phyloP scores from a whole-genome alignment of 208 protist genomes.

The Kentomonas sorsogonicus region DNA sequence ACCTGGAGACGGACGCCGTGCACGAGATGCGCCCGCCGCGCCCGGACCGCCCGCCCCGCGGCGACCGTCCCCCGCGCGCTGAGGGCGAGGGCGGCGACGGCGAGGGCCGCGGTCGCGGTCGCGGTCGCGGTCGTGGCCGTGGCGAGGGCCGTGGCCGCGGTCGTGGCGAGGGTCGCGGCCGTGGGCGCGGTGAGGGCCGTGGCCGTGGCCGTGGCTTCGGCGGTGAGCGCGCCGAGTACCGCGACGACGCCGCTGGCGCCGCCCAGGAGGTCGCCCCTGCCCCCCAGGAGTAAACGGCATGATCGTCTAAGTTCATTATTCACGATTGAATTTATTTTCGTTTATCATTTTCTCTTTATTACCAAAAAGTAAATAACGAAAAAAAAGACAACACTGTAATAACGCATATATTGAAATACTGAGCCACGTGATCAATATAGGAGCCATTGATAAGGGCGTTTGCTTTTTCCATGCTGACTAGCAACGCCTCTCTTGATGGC shows the following conservation, averaged over 20 bases:
- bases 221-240: constrained; percentile 75
- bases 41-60: constrained; percentile 33
- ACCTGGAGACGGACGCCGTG: constrained; percentile 61
- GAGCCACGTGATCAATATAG: too few species aligned
- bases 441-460: too few species aligned
- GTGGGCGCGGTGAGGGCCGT: constrained; percentile 42
- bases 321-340: background rate
- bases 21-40: constrained; percentile 52
- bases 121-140: constrained; percentile 40
- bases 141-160: constrained; percentile 53
- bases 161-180: constrained; percentile 62
- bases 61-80: constrained; percentile 29
- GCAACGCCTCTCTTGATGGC: too few species aligned
- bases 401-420: too few species aligned
- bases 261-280: constrained; percentile 32
- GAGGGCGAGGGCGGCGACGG: constrained; percentile 45
- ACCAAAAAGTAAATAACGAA: background rate
- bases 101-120: constrained; percentile 32
- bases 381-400: constrained; percentile 12
- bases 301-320: constrained; percentile 36
- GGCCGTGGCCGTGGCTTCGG: constrained; percentile 78
- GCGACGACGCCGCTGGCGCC: constrained; percentile 41
- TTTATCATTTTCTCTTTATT: constrained; percentile 2
- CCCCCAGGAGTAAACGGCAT: constrained; percentile 23
- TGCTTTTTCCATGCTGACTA: too few species aligned